Base-by-base conservation (phyloP, 2,329 filamentous ascomycete species). In the Botryotinia globosa region DNA sequence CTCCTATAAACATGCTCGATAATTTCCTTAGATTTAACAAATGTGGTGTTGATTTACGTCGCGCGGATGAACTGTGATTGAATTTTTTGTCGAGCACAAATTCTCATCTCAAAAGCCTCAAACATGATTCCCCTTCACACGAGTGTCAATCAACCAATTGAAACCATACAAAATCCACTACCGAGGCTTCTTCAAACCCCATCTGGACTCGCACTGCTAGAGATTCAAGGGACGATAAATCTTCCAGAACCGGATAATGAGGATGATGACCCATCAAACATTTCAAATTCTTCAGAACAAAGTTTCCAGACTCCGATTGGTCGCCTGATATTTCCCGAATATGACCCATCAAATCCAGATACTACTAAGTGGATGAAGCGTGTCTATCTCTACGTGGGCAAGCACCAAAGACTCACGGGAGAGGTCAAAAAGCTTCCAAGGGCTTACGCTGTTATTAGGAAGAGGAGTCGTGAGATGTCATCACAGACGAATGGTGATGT, bases 211-310 rank as follows among this genome's bases (percentile, higher is more conserved):
- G 95, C 95, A 29, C 86, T 99, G 63, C 85, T 99, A 73, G 96
- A 98, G 83, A 88, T 99, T 22, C 96, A 99, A 85, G 96, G 94
- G 74, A 93, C 89, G 22, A 91, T 99, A 83, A 95, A 97, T 81
- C 85, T 94, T 1, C 90, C 93, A 12, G 75, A 83, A 3, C 77
- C 80, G n/a, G 79, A 82, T 37, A 75, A 77, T 16, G 77, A 83
- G 69, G 76, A 81, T 39, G 73, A 75, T 42, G 68, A 32, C 42
- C 74, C 74, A 32, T 73, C 56, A 14, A 72, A 73, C 10, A 56
- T 69, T 64, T 22, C 51, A 37, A 32, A 54, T 25, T 37, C 29
- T 42, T 48, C 39, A 25, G 18, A 32, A 44, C 29, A 80, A 79
- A 73, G 42, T 18, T 61, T 74, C 39, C 82, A 84, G 69, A 88